Conservation (phyloP, 2,329 filamentous ascomycete genomes). For the Talaromyces sp. region DNA sequence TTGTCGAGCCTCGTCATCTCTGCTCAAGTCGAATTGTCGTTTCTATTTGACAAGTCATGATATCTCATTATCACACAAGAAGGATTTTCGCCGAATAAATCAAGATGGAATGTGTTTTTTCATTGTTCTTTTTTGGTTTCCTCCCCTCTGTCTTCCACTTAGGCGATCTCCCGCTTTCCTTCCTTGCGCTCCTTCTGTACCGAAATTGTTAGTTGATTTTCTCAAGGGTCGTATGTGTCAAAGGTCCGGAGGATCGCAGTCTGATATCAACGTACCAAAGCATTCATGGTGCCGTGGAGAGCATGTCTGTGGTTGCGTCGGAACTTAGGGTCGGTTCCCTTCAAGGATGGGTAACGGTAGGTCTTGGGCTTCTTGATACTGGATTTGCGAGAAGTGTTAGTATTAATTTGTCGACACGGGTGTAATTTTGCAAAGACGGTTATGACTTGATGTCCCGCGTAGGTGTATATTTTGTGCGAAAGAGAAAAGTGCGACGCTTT, state of each 20-base stretch:
- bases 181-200: slow-evolving; percentile 93
- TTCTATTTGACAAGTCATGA: slow-evolving; percentile 12
- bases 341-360: slow-evolving; percentile 95
- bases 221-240: neutral
- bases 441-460: neutral
- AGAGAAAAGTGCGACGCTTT: neutral
- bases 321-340: slow-evolving; percentile 99
- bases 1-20: slow-evolving; percentile 8
- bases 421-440: neutral
- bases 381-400: slow-evolving; percentile 16
- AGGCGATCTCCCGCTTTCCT: slow-evolving; percentile 86
- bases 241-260: neutral
- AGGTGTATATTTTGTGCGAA: neutral
- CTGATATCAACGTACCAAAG: slow-evolving; percentile 66
- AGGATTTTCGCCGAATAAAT: slow-evolving; percentile 8
- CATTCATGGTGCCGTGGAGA: slow-evolving; percentile 97
- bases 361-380: slow-evolving; percentile 99
- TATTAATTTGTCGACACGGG: neutral
- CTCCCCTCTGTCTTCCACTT: slow-evolving; percentile 34
- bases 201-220: slow-evolving; percentile 28
- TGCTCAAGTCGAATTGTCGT: slow-evolving; percentile 16
- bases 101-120: slow-evolving; percentile 3
- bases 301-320: slow-evolving; percentile 99
- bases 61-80: slow-evolving; percentile 10
- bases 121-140: slow-evolving; percentile 16